Evolutionary conservation across 1,284 basidiomycete species (phyloP), one percentile per base, ranked within the genome.

Genomic region (Apiotrichum porosum): DNA sequence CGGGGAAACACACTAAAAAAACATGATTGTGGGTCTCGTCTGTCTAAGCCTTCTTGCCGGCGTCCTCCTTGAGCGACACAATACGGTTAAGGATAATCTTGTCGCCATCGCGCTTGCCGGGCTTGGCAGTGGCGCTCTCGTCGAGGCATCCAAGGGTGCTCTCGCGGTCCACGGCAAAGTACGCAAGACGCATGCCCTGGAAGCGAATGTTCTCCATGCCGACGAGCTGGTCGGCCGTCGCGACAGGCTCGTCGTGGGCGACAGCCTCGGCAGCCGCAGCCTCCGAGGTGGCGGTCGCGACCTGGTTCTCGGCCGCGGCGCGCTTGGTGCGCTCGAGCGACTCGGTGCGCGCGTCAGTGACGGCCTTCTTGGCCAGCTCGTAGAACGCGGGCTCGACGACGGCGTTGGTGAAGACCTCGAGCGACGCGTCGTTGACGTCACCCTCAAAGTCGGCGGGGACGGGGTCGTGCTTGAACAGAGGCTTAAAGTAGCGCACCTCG

Each of bases 151-250:
- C 79, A 32, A 92, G 63, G 43, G 79, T 78, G 36, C 88, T 78
- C 62, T 95, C 90, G 67, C 84, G 85, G 72, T 99, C 95, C 28
- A 97, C 77, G 10, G 89, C 82, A 69, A 99, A 98, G 77, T 97
- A 99, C 3, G 87, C 95, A 39, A 95, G 84, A 17, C 95, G 83
- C 73, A 98, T 80, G 17, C 89, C 95, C 75, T 99, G 95, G 83
- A 99, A 98, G 38, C 95, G 80, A 42, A 98, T 82, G 68, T 85
- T 87, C 72, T 98, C 95, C 69, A 87, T 85, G 18, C 95, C 94
- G 32, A 93, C 80, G 35, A 95, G 78, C 71, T 90, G 86, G 49
- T 85, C 85, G 34, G 82, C 83, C 6, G 82, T 87, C 21, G 83
- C 83, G 45, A 81, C 62, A 13, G 72, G 72, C 42, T 70, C 71